These are phyloP conservation scores for Saccharomyces hybrid DNA, from an alignment of 1,139 yeast genomes.

Conservation along the genomic window DNA sequence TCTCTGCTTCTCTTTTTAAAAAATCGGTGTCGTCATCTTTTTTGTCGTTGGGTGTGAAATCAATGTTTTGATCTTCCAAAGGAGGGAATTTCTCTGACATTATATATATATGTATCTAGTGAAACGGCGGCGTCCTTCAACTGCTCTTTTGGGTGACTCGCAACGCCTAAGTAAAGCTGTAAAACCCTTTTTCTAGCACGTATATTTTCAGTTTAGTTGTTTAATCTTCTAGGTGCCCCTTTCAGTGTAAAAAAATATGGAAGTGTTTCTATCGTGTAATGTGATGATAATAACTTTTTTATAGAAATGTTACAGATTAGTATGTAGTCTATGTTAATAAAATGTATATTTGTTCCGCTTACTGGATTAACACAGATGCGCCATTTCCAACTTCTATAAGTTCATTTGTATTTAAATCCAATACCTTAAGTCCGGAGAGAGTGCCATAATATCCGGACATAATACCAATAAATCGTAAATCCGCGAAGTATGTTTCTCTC, in stretches of 20 bases:
- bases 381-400: conserved; percentile 26
- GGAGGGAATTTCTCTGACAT: conserved; percentile 91
- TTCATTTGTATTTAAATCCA: conserved; percentile 28
- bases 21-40: conserved; percentile 49
- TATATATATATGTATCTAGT: conserved; percentile 6
- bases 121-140: not conserved
- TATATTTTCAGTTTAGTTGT: not conserved
- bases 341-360: not conserved
- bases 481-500: conserved; percentile 25
- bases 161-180: not conserved
- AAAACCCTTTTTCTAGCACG: not conserved
- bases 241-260: not conserved
- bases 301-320: not conserved
- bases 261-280: not conserved
- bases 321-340: not conserved
- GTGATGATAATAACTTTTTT: conserved; percentile 4
- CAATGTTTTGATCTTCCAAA: conserved; percentile 46
- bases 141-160: not conserved
- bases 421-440: conserved; percentile 27
- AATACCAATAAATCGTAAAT: conserved; percentile 27
- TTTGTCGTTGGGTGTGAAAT: conserved; percentile 28
- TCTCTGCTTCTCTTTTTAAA: conserved; percentile 75
- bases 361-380: conserved; percentile 23
- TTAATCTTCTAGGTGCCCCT: conserved; percentile 3
- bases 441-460: conserved; percentile 28